These are phyloP conservation scores for Psilocybe sp. DNA, from an alignment of 768 basidiomycete species.

Conservation along the genomic window DNA sequence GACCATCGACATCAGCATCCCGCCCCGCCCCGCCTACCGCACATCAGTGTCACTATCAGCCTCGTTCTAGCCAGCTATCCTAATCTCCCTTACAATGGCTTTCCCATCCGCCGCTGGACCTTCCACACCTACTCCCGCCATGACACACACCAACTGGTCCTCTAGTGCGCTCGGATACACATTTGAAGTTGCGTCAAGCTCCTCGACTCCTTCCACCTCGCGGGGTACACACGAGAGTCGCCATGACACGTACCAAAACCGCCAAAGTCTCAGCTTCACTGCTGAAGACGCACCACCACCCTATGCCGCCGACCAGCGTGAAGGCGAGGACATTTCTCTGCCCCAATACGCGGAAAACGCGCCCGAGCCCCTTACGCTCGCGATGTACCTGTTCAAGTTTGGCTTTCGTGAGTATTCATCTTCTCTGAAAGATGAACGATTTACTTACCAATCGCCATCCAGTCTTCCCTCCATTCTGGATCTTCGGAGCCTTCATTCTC, in stretches of 20 bases:
- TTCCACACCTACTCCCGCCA: constrained; percentile 11
- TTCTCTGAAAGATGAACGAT: background rate
- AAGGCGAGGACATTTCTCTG: constrained; percentile 31
- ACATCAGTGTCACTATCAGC: too few relatives aligned
- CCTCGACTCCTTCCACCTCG: too few relatives aligned
- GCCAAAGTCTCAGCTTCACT: constrained; percentile 22
- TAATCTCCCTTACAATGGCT: too few relatives aligned
- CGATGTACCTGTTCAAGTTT: constrained; percentile 61
- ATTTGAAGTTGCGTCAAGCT: constrained; percentile 21
- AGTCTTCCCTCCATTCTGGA: constrained; percentile 68
- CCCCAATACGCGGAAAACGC: constrained; percentile 35
- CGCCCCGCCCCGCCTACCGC: constrained; percentile 10
- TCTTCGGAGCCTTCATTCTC: constrained; percentile 54
- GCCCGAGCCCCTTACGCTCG: constrained; percentile 53
- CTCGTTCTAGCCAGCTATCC: too few relatives aligned
- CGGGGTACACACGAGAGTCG: constrained; percentile 34
- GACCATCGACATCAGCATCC: constrained; percentile 4
- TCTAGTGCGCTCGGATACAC: constrained; percentile 28
- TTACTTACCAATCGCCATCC: constrained; percentile 4
- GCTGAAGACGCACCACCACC: constrained; percentile 32
- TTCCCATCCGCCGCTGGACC: too few relatives aligned
- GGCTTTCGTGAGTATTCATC: constrained; percentile 49
- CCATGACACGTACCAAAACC: constrained; percentile 24
- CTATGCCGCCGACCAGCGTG: constrained; percentile 27
- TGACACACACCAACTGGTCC: constrained; percentile 17